phyloP scores from a whole-genome alignment of 139 green algal species.

The Trebouxia sp. region DNA sequence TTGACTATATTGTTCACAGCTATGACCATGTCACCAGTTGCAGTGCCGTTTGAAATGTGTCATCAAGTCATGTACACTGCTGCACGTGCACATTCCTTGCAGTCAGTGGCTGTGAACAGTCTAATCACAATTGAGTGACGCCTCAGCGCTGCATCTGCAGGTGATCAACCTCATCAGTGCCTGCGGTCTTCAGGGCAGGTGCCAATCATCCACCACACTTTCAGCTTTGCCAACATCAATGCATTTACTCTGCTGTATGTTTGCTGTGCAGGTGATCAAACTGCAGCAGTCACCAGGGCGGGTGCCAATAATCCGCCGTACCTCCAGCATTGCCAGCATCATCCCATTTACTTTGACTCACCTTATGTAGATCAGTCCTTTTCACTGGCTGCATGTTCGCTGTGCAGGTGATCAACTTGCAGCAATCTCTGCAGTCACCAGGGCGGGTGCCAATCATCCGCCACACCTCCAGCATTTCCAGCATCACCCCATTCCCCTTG shows the following conservation, averaged over 20 bases:
- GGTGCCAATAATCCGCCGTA: conserved; percentile 19
- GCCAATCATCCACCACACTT: conserved; percentile 22
- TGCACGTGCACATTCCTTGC: neutral
- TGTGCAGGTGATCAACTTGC: conserved; percentile 21
- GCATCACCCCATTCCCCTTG: neutral
- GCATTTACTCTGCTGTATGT: neutral
- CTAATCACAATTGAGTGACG: neutral
- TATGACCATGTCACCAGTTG: neutral
- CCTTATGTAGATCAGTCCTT: neutral
- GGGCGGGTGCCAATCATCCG: conserved; percentile 14
- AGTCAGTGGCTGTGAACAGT: neutral
- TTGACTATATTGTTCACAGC: neutral
- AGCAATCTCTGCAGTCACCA: conserved; percentile 7
- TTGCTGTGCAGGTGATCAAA: neutral
- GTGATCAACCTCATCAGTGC: conserved; percentile 5
- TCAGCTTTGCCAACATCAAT: neutral
- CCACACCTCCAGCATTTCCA: conserved; percentile 14
- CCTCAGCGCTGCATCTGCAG: neutral
- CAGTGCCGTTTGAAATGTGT: neutral
- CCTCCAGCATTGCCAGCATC: neutral
- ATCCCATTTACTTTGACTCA: neutral
- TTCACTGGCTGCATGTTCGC: neutral
- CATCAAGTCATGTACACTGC: neutral
- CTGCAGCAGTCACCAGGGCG: conserved; percentile 9
- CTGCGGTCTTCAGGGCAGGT: neutral